phyloP scores from a whole-genome alignment of 129 eudicot species.

The Flaveria linearis region DNA sequence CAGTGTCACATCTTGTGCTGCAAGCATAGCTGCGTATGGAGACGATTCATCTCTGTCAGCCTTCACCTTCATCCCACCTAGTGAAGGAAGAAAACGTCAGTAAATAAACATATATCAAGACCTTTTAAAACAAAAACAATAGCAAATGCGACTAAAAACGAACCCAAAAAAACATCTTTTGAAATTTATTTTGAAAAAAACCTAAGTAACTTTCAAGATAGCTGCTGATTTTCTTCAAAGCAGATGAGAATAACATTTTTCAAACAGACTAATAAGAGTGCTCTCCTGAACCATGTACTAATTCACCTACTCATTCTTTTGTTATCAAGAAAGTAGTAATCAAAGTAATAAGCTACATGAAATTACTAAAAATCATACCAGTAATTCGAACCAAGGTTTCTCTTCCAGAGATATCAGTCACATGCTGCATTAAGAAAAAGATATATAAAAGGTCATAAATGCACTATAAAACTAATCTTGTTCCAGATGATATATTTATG shows the following conservation, averaged over 20 bases:
- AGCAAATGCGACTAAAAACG: too few species aligned
- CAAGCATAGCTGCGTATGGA: conserved; percentile 16
- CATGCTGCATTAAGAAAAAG: background rate
- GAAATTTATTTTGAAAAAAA: too few species aligned
- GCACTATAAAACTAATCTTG: too few species aligned
- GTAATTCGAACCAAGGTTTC: background rate
- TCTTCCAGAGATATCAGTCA: conserved; percentile 17
- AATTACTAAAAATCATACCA: background rate
- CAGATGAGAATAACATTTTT: background rate
- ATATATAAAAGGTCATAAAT: background rate
- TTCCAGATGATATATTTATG: background rate
- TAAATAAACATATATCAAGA: background rate
- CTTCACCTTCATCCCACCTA: conserved; percentile 14
- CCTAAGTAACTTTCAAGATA: too few species aligned
- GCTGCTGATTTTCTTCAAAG: too few species aligned
- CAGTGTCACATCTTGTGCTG: background rate
- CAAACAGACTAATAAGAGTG: background rate
- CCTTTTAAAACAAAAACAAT: background rate
- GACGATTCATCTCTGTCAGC: conserved; percentile 12
- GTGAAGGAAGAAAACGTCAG: background rate
- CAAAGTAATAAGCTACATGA: too few species aligned
- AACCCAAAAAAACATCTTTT: background rate
- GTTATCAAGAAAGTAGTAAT: too few species aligned
- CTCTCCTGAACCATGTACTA: background rate
- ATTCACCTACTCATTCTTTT: too few species aligned